phyloP scores from a whole-genome alignment of 805 yeast species.

The Myxozyma kluyveri region DNA sequence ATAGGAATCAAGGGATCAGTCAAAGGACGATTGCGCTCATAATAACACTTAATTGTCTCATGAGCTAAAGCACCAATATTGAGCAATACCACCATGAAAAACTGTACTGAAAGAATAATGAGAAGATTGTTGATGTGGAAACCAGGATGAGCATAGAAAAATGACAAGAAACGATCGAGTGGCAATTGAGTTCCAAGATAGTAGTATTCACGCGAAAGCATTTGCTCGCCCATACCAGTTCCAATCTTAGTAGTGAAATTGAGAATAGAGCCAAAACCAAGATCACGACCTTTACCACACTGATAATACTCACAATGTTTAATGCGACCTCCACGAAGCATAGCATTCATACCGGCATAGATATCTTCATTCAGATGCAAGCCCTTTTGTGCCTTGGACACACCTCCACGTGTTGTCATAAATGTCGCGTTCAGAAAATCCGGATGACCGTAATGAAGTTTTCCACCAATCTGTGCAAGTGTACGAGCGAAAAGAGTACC shows the following conservation, averaged over 20 bases:
- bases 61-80: constrained; percentile 75
- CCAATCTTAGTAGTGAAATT: constrained; percentile 96
- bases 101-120: constrained; percentile 79
- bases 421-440: constrained; percentile 86
- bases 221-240: constrained; percentile 98
- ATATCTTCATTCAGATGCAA: constrained; percentile 92
- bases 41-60: constrained; percentile 68
- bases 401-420: constrained; percentile 95
- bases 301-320: constrained; percentile 95
- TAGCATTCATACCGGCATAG: constrained; percentile 90
- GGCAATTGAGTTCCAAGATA: constrained; percentile 88
- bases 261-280: constrained; percentile 87
- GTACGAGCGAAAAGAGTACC: constrained; percentile 95
- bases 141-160: constrained; percentile 96
- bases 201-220: constrained; percentile 86
- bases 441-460: constrained; percentile 94
- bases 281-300: constrained; percentile 95
- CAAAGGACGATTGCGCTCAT: constrained; percentile 62
- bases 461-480: constrained; percentile 89
- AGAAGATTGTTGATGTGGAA: constrained; percentile 89
- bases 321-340: constrained; percentile 86
- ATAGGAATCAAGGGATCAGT: constrained; percentile 71
- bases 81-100: constrained; percentile 75
- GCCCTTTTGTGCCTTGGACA: constrained; percentile 92
- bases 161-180: constrained; percentile 82